Evolutionary conservation across 2,329 filamentous ascomycete genomes (phyloP), one percentile per base, ranked within the genome.

Genomic region (Trematosphaeria pertusa): DNA sequence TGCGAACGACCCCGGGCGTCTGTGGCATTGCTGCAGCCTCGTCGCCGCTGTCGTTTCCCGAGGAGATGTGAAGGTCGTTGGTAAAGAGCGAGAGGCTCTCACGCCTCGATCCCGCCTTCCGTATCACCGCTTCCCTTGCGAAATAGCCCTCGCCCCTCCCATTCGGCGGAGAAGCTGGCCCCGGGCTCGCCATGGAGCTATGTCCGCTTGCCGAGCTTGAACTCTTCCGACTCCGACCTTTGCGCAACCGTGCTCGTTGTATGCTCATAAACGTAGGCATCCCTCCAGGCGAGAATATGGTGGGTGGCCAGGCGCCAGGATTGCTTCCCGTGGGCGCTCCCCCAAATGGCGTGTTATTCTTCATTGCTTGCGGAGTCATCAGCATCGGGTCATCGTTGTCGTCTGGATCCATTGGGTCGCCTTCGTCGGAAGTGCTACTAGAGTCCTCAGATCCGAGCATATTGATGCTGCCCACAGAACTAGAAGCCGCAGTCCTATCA

Each of bases 41-140:
- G 54, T 93, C 89, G 11, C 89, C 87, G 64, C 87, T 89, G 61
- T 96, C 92, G 58, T 87, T 91, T 3, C 90, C 83, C 42, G 85
- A 85, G 9, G 83, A 86, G 17, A 97, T 87, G 55, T 94, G 87
- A 15, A 97, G 75, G 61, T 96, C 91, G 58, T 94, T 92, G 12
- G 92, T 92, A 28, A 92, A 91, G 77, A 94, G 86, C 56, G 89
- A 95, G 50, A 97, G 86, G 69, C 91, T 96, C 71, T 97, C 92
- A 33, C 93, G 81, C 34, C 93, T 82, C 7, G 87, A 81, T 32
- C 78, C 71, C 6, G 76, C 70, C 48, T 75, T 77, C 41, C 75
- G 74, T 46, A 76, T 75, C 5, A 74, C 72, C 31, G 77, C 71
- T 46, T 81, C 78, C 33, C 74, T 71, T 2, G 75, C 76, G 64